Base-by-base conservation (phyloP, 2,329 filamentous ascomycete genomes). In the Botrytis medusae region DNA sequence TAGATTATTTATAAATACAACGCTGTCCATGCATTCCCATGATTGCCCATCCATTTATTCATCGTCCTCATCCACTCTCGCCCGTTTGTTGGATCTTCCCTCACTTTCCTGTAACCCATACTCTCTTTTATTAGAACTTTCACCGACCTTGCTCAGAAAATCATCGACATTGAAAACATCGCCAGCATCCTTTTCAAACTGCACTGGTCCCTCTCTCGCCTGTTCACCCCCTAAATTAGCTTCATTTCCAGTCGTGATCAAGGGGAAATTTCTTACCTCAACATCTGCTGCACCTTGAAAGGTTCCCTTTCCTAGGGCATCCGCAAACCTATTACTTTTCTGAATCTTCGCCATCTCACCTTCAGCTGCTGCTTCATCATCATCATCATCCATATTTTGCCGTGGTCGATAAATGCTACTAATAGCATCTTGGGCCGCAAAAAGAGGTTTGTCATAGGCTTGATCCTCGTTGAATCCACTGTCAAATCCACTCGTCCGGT, bases 381-480 rank as follows among this genome's bases (percentile, higher is more conserved):
- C 92, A 25, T 90, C 91, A 62, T 94, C 93, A 68, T 91, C 92
- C 79, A 91, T 89, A 73, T 91, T 90, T 37, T 92, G 89, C 34
- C 89, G 89, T 1, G 95, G 94, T 48, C 94, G 89, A 83, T 99
- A 99, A 77, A 99, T 98, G 82, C 91, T 95, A 84, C 90, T 96
- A 79, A 98, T 94, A 14, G 94, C 95, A 81, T 98, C 95, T 81
- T 98, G 94, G 22, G 96, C 95, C 0, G 95, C 95, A 81, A 99
- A 99, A 12, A 99, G 86, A 32, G 96, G 96, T 84, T 98, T 98
- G 82, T 98, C 96, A 84, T 98, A 99, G 0, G 91, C 90, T 80
- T 99, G 96, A 82, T 99, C 96, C 82, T 99, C 96, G 82, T 99
- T 99, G 87, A 98, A 94, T 0, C 95, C 96, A 70, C 91, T 89